Conservation (phyloP, 129 eudicot genomes). For the Daucus carota region DNA sequence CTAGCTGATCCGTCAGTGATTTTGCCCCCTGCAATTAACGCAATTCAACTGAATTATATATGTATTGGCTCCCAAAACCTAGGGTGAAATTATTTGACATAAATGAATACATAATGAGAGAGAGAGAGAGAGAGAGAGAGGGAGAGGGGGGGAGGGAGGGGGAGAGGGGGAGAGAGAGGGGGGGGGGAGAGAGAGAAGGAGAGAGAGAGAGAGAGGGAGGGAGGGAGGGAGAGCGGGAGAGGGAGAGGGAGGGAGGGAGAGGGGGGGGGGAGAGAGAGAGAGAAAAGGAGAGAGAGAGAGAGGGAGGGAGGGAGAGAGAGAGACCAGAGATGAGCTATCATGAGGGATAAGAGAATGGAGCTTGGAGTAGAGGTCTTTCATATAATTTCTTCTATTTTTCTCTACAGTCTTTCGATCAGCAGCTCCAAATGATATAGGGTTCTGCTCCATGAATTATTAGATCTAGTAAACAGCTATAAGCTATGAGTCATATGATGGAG, state of each 20-base stretch:
- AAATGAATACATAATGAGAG: not conserved
- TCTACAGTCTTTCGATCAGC: constrained; percentile 61
- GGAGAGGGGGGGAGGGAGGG: not conserved
- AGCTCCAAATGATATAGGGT: constrained; percentile 50
- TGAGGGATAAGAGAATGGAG: constrained; percentile 65
- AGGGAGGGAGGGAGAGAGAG: constrained; percentile 16
- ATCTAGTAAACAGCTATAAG: not conserved
- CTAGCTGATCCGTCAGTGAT: constrained; percentile 69
- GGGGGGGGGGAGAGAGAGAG: not conserved
- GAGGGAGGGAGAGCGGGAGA: too few species aligned
- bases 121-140: not conserved
- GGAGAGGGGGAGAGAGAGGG: too few species aligned
- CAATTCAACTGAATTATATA: not conserved
- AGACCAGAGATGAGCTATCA: constrained; percentile 40
- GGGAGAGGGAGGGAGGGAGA: too few species aligned
- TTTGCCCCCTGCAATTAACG: constrained; percentile 29
- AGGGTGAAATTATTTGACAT: not conserved
- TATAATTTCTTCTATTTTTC: constrained; percentile 65
- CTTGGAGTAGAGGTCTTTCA: constrained; percentile 60
- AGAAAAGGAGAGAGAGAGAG: not conserved
- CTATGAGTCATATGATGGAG: not conserved
- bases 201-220: too few species aligned
- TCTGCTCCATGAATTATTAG: constrained; percentile 26
- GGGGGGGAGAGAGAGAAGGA: not conserved
- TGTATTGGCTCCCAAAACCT: not conserved